phyloP scores from a whole-genome alignment of 768 basidiomycete genomes.

The Leccinellum luteum region DNA sequence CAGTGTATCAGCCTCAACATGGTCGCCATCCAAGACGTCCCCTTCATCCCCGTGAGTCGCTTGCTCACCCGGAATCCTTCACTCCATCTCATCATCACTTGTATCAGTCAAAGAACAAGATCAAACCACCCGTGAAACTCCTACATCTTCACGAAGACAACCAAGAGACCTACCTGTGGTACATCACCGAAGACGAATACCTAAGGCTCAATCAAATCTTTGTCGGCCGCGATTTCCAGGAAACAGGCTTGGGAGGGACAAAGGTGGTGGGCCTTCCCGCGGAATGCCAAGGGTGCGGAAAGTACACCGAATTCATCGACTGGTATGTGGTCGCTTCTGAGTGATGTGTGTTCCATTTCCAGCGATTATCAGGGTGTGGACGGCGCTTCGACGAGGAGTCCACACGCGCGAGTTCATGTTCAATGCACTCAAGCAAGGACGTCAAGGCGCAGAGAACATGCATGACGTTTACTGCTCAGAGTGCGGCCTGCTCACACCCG shows the following conservation, averaged over 20 bases:
- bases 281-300: slow-evolving; percentile 10
- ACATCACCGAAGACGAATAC: slow-evolving; percentile 19
- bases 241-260: slow-evolving; percentile 12
- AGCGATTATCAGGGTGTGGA: slow-evolving; percentile 10
- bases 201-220: slow-evolving; percentile 14
- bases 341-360: not conserved
- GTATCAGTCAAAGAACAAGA: slow-evolving; percentile 5
- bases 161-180: slow-evolving; percentile 8
- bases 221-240: slow-evolving; percentile 9
- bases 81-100: not conserved
- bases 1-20: not conserved
- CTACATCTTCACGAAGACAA: not conserved
- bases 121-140: slow-evolving; percentile 8
- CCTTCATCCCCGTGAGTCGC: slow-evolving; percentile 6
- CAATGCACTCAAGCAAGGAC: slow-evolving; percentile 11
- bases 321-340: slow-evolving; percentile 1
- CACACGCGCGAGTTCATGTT: slow-evolving; percentile 19
- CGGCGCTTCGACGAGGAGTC: slow-evolving; percentile 16
- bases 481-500: slow-evolving; percentile 11
- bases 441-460: slow-evolving; percentile 17
- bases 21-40: slow-evolving; percentile 4
- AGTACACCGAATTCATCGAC: slow-evolving; percentile 17
- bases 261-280: slow-evolving; percentile 11
- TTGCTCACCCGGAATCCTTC: not conserved
- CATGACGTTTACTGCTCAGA: slow-evolving; percentile 20